Evolutionary conservation across 371 early-diverging fungal genomes (phyloP), one percentile per base, ranked within the genome.

Genomic region (Saksenaea vasiformis): DNA sequence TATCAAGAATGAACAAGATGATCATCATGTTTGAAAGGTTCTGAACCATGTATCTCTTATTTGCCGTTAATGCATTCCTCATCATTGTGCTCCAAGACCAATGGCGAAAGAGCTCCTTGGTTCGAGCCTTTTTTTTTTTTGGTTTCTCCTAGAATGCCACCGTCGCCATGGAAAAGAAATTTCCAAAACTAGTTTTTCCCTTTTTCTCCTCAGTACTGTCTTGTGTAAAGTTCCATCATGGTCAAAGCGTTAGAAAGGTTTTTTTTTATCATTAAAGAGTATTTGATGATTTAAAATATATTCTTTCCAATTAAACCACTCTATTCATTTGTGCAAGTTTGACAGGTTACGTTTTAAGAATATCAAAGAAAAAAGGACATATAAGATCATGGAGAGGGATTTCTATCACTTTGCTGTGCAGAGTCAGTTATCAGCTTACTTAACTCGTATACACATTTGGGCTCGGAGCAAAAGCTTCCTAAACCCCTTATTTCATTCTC

Each of bases 401-500:
- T 31, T 31, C 7, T 31, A 7, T 31, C n/a, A n/a, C n/a, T n/a
- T 2, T 31, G 31, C 4, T 31, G 31, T 7, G 31, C 31, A 31
- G n/a, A 31, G 31, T 31, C 7, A 31, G 31, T 31, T 31, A 31
- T 31, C 31, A n/a, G n/a, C n/a, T n/a, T 31, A 7, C 4, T 31
- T 31, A 4, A 31, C 31, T 31, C 31, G 7, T 31, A 31, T 31
- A 31, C 31, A 10, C 17, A 47, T 47, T 47, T 3, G 51, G 5
- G 19, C 51, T 47, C 51, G 51, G 51, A 47, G 51, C 51, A 47
- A 47, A n/a, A 31, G 3, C 8, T 22, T 47, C 24, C 51, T 22
- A 10, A 47, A 47, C 51, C 51, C 51, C 51, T 47, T 47, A 47
- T 47, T 47, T 47, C 51, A 47, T 47, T 47, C 51, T 47, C 51